Evolutionary conservation across 495 filamentous ascomycete genomes (phyloP), one percentile per base, ranked within the genome.

Genomic region (Annulohypoxylon stygium): DNA sequence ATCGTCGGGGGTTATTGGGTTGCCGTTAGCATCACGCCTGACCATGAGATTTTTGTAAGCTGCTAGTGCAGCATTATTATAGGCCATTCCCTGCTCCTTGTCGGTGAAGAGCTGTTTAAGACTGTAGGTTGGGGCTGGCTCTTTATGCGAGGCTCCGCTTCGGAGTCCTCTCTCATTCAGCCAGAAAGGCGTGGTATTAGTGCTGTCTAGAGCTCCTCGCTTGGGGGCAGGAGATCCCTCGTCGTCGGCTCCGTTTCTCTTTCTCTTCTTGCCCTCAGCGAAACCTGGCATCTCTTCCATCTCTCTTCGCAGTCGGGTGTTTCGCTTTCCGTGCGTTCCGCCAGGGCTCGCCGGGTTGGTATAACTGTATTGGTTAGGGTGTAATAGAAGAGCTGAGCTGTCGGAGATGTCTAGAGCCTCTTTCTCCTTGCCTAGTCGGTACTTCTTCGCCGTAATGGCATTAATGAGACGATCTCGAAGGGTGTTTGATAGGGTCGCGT

Each of bases 91-190:
- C 11, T 98, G 89, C 80, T 98, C 95, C 82, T 95, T 97, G 69
- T 97, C 94, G 0, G 93, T 97, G 76, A 98, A 98, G 25, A 98
- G 89, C 65, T 93, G 92, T 59, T 97, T 91, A 67, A 98, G 90
- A 51, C 91, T 93, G 80, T 94, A 96, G 7, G 87, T 78, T 39
- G 88, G 86, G 5, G 82, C 84, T 0, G 79, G 79, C 37, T 80
- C 72, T 72, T 86, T 87, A 26, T 81, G 84, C 65, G 82, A 80
- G 39, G 39, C 12, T 0, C 39, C 39, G 36, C 76, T 81, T 71
- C 83, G 85, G 41, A 67, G 76, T 71, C 30, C 30, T 30, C 75
- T 83, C 70, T 79, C 85, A 74, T 74, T 78, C 39, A 83, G 81
- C 86, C 87, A 90, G 57, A 87, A 86, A 10, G 86, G 86, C 26